Evolutionary conservation across 257 asterid species (phyloP).

Genomic region (Ocimum tenuiflorum): DNA sequence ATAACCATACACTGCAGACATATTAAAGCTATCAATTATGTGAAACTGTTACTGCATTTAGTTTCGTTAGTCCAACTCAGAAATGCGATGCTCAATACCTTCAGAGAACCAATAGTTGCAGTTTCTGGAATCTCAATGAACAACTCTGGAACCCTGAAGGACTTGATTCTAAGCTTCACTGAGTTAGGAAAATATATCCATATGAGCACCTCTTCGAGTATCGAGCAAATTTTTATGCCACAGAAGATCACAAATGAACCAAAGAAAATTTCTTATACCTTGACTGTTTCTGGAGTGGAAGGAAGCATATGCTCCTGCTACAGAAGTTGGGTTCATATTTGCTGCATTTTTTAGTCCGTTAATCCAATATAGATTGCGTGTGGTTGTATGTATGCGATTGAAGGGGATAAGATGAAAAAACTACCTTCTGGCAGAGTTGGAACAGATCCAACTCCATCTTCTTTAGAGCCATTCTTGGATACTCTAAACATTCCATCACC

Average conservation of each 20-base stretch:
- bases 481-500: conserved; percentile 41
- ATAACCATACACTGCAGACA: conserved; percentile 66
- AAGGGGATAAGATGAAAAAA: neutral
- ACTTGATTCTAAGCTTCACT: conserved; percentile 90
- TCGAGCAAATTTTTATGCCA: neutral
- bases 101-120: conserved; percentile 85
- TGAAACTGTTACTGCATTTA: too few relatives aligned
- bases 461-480: conserved; percentile 34
- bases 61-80: neutral
- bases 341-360: conserved; percentile 29
- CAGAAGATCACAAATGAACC: neutral
- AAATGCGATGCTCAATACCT: conserved; percentile 39
- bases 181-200: conserved; percentile 27
- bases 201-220: conserved; percentile 20
- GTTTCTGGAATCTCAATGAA: conserved; percentile 84
- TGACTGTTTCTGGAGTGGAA: conserved; percentile 50
- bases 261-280: conserved; percentile 39
- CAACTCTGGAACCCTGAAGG: conserved; percentile 88
- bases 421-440: conserved; percentile 47
- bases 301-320: conserved; percentile 41
- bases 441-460: conserved; percentile 33
- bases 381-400: neutral
- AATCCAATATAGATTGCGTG: neutral
- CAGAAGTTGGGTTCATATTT: conserved; percentile 32
- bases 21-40: neutral